These are phyloP conservation scores for Penicillium verhagenii DNA, from an alignment of 495 filamentous ascomycete species.

Conservation along the genomic window DNA sequence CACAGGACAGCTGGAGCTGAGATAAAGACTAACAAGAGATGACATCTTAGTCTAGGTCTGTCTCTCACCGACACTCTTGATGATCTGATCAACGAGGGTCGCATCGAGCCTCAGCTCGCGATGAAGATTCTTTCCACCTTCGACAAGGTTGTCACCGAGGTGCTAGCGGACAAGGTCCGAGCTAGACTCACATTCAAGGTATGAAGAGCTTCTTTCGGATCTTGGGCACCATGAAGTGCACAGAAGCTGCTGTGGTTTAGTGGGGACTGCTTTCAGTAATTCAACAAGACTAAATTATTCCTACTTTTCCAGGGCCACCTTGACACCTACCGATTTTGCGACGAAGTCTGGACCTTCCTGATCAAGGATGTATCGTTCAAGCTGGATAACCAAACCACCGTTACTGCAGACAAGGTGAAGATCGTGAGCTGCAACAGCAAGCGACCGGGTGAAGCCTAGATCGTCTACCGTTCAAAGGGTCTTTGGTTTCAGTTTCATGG, in stretches of 20 bases:
- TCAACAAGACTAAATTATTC: slow-evolving; percentile 11
- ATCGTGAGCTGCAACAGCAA: slow-evolving; percentile 96
- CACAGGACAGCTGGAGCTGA: background rate
- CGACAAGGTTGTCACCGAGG: slow-evolving; percentile 83
- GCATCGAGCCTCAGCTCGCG: slow-evolving; percentile 95
- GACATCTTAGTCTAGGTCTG: slow-evolving; percentile 71
- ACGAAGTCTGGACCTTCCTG: slow-evolving; percentile 99
- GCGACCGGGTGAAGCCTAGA: slow-evolving; percentile 66
- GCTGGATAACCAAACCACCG: slow-evolving; percentile 71
- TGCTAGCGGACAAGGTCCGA: slow-evolving; percentile 87
- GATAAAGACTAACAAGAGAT: slow-evolving; percentile 16
- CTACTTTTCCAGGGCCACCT: slow-evolving; percentile 72
- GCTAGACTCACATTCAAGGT: slow-evolving; percentile 95
- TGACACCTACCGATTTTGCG: slow-evolving; percentile 99
- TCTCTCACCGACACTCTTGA: slow-evolving; percentile 95
- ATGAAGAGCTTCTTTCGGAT: slow-evolving; percentile 20
- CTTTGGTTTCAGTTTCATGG: slow-evolving; percentile 6
- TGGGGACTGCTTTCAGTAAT: background rate
- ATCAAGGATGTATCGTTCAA: slow-evolving; percentile 99
- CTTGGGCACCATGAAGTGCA: background rate
- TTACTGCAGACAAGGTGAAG: slow-evolving; percentile 83
- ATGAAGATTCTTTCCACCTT: slow-evolving; percentile 97
- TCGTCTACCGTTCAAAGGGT: background rate
- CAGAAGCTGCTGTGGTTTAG: background rate
- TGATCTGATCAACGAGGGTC: slow-evolving; percentile 85